Evolutionary conservation across 225 moss, liverwort and hornwort species (phyloP).

Genomic region (Straminergon stramineum): DNA sequence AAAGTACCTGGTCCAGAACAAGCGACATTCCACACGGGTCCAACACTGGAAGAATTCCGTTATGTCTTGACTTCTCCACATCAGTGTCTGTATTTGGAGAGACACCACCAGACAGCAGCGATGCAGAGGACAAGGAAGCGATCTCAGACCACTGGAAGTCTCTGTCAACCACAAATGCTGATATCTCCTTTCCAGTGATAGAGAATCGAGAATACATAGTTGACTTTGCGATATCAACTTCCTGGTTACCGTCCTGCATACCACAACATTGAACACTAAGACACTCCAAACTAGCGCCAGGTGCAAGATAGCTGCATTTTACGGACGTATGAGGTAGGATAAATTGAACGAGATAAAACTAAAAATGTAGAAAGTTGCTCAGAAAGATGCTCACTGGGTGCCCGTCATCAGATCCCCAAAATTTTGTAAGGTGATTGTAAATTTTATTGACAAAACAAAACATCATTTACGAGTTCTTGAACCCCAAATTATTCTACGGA

Average conservation of each 20-base stretch:
- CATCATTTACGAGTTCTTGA: not conserved
- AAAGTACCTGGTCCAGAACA: constrained; percentile 79
- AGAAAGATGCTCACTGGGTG: not conserved
- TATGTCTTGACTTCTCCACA: constrained; percentile 13
- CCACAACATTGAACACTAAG: not conserved
- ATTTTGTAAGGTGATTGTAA: not conserved
- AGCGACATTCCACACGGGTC: constrained; percentile 96
- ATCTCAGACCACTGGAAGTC: constrained; percentile 82
- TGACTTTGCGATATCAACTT: constrained; percentile 31
- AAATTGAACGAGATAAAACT: not conserved
- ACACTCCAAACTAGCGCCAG: not conserved
- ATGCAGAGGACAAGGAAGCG: constrained; percentile 24
- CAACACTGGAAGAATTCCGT: constrained; percentile 72
- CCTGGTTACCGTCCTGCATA: constrained; percentile 28
- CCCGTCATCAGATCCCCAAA: not conserved
- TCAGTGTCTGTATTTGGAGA: constrained; percentile 22
- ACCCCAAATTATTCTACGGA: not conserved
- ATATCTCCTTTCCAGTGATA: constrained; percentile 88
- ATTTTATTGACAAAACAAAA: not conserved
- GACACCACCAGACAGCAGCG: constrained; percentile 21
- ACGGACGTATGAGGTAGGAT: not conserved
- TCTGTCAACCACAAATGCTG: constrained; percentile 87
- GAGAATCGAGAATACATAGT: constrained; percentile 87
- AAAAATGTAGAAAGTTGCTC: not conserved
- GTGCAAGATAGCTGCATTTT: not conserved